Evolutionary conservation across 2,329 filamentous ascomycete genomes (phyloP).

Genomic region (Talaromyces sp.): DNA sequence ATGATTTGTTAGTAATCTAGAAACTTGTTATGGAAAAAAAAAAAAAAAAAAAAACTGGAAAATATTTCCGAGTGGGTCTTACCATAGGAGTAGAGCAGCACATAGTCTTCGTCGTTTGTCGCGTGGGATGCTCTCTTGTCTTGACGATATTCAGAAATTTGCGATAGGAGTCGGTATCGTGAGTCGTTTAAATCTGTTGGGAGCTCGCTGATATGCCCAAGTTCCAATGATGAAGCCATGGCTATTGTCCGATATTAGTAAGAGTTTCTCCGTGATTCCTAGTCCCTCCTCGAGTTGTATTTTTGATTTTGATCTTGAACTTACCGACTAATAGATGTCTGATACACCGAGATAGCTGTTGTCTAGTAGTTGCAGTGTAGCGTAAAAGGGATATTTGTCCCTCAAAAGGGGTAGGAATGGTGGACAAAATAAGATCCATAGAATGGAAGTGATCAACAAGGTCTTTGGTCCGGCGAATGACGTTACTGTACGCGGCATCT

Average conservation of each 20-base stretch:
- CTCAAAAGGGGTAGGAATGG: constrained; percentile 71
- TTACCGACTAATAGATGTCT: constrained; percentile 73
- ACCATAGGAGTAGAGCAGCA: constrained; percentile 87
- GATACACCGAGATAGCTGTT: constrained; percentile 79
- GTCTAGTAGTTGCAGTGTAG: constrained; percentile 76
- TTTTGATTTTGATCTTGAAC: too few relatives aligned
- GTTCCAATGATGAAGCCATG: constrained; percentile 82
- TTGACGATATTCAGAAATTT: constrained; percentile 82
- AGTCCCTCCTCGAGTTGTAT: not conserved
- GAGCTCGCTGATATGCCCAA: constrained; percentile 88
- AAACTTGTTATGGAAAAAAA: not conserved
- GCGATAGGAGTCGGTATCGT: constrained; percentile 78
- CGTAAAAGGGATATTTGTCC: constrained; percentile 79
- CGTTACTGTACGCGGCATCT: constrained; percentile 67
- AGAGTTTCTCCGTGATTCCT: not conserved
- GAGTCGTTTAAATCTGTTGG: constrained; percentile 78
- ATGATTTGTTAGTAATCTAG: not conserved
- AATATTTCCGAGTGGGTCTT: too few relatives aligned
- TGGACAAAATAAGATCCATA: constrained; percentile 87
- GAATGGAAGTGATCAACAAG: constrained; percentile 92
- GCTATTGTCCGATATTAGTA: not conserved
- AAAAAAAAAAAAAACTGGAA: too few relatives aligned
- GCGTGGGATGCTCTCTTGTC: constrained; percentile 56
- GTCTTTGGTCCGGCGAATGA: constrained; percentile 76
- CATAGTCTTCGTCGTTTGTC: constrained; percentile 68